phyloP scores from a whole-genome alignment of 2,329 filamentous ascomycete genomes.

The Hypoxylon sp. region DNA sequence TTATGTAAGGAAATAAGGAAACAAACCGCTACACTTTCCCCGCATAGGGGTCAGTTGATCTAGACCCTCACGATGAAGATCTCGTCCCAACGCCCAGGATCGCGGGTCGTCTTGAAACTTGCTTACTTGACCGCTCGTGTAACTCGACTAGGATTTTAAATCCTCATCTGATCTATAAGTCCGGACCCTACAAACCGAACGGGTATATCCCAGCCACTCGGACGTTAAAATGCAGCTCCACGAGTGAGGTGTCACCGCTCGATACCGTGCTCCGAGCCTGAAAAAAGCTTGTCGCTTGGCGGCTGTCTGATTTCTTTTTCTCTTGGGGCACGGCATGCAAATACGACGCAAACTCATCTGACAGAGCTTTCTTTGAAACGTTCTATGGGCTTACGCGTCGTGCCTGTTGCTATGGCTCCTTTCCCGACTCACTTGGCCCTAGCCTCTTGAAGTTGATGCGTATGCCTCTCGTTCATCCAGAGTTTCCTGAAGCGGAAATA shows the following conservation, averaged over 20 bases:
- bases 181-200: constrained; percentile 9
- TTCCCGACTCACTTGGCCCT: background rate
- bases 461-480: background rate
- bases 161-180: constrained; percentile 6
- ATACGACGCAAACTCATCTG: constrained; percentile 30
- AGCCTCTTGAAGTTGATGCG: background rate
- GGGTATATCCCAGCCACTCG: constrained; percentile 35
- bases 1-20: constrained; percentile 6
- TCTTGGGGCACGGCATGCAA: constrained; percentile 17
- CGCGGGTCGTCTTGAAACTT: constrained; percentile 26
- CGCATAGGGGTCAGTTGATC: constrained; percentile 20
- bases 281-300: constrained; percentile 29
- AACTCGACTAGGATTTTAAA: constrained; percentile 10
- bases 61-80: constrained; percentile 5
- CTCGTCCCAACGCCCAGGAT: constrained; percentile 29
- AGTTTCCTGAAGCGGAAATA: background rate
- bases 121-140: constrained; percentile 19
- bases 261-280: constrained; percentile 25
- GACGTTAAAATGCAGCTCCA: constrained; percentile 17
- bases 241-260: constrained; percentile 29
- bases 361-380: constrained; percentile 2
- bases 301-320: constrained; percentile 24
- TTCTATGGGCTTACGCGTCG: constrained; percentile 11
- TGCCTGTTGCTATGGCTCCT: background rate
- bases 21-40: constrained; percentile 10